Base-by-base conservation (phyloP, 139 green algal genomes). In the Coelastrella sp. region DNA sequence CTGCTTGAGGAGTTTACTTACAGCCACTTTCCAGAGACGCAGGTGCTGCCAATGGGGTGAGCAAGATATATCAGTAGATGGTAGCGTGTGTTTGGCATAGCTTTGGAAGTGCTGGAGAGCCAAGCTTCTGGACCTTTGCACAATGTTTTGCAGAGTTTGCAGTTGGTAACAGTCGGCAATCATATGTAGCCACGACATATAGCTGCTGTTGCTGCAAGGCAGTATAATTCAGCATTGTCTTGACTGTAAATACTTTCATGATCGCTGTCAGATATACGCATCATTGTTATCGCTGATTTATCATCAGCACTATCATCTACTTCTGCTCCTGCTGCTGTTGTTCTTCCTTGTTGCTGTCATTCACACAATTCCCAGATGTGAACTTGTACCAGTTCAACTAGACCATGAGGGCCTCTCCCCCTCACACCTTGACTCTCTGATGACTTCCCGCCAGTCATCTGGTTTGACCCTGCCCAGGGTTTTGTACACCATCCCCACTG, bases 1-100 rank as follows among this genome's bases (percentile, higher is more conserved):
- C 68, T 88, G 35, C 40, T 95, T 38, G 94, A 97, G 83, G 88
- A 96, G 85, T 96, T 91, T 85, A 95, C 90, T 9, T 97, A 96
- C 86, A 89, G 89, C 0, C 89, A 94, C 53, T 84, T 91, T 5
- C 50, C 91, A 23, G 93, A 96, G 83, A 91, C 88, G 35, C 81
- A 93, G 25, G 88, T 94, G 62, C 76, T 90, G 50, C 92, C 90
- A 5, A 85, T 89, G 35, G 91, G 89, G 64, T 85, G n/a, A 45
- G 77, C 27, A 1, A 57, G 1, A 23, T 2, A 23, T 11, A 57
- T 1, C 13, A 11, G 17, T 15, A 57, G 13, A 23, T 57, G 2
- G 48, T 23, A 57, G 17, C 2, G 17, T 15, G 17, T 15, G 13
- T 57, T 2, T 15, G 17, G 17, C 2, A 57, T 15, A 57, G 13